These are phyloP conservation scores for Fusarium incarnatum DNA, from an alignment of 2,329 filamentous ascomycete species.

Conservation along the genomic window DNA sequence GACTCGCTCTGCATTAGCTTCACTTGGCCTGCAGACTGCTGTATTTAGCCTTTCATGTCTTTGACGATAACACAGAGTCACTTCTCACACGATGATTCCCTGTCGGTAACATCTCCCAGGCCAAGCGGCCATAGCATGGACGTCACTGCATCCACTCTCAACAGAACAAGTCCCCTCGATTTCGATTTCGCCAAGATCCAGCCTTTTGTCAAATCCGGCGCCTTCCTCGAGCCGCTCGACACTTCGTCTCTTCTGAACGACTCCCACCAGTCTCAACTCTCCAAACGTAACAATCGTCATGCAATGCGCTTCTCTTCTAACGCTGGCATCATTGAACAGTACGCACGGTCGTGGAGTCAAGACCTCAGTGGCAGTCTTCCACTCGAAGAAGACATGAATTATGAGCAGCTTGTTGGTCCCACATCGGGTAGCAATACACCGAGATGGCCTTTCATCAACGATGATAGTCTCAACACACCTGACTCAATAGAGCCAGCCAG, in stretches of 20 bases:
- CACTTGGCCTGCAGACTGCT: neutral
- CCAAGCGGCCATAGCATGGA: slow-evolving; percentile 10
- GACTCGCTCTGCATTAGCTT: neutral
- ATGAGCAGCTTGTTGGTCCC: neutral
- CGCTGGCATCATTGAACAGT: slow-evolving; percentile 29
- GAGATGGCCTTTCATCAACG: slow-evolving; percentile 33
- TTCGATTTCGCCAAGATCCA: slow-evolving; percentile 21
- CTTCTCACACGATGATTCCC: slow-evolving; percentile 1
- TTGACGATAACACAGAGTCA: neutral
- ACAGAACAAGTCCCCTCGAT: slow-evolving; percentile 29
- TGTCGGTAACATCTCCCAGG: neutral
- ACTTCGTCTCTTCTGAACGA: neutral
- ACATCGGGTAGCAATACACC: slow-evolving; percentile 2
- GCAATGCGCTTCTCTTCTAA: slow-evolving; percentile 20
- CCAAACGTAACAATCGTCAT: neutral
- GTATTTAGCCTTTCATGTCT: slow-evolving; percentile 1
- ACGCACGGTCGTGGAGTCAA: slow-evolving; percentile 17
- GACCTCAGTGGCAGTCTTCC: neutral
- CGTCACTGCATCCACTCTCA: slow-evolving; percentile 26
- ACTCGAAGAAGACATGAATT: neutral
- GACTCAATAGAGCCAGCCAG: neutral
- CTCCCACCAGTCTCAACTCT: fast-evolving
- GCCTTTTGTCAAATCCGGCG: slow-evolving; percentile 4
- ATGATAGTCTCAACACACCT: slow-evolving; percentile 15
- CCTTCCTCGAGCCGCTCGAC: neutral